These are phyloP conservation scores for Mucor mucedo DNA, from an alignment of 371 early-diverging fungal genomes.

Conservation along the genomic window DNA sequence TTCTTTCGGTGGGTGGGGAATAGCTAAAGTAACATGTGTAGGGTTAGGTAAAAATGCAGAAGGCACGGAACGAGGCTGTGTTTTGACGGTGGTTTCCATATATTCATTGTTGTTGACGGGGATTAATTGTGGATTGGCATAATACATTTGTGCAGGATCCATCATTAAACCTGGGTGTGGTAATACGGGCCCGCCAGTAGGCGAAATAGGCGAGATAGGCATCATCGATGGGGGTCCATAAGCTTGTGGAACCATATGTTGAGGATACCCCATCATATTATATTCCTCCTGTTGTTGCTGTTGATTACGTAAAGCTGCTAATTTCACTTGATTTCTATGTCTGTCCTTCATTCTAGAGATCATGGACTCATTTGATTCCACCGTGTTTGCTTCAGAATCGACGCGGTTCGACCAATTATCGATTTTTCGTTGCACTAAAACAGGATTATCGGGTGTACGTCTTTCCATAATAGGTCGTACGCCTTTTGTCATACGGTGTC, in stretches of 20 bases:
- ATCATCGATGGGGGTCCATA: conserved; percentile 20
- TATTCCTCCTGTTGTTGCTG: conserved; percentile 27
- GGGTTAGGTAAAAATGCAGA: conserved; percentile 16
- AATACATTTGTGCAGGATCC: conserved; percentile 27
- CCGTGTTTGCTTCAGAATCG: conserved; percentile 37
- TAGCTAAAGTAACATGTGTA: conserved; percentile 4
- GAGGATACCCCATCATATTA: conserved; percentile 8
- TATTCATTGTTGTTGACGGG: neutral
- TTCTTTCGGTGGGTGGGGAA: conserved; percentile 8
- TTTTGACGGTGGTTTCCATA: neutral
- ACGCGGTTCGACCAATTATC: conserved; percentile 45
- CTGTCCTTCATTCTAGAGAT: conserved; percentile 52
- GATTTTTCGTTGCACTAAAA: conserved; percentile 43
- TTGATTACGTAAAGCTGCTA: conserved; percentile 46
- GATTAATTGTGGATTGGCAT: conserved; percentile 6
- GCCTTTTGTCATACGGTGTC: conserved; percentile 33
- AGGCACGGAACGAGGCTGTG: conserved; percentile 8
- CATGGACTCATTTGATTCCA: conserved; percentile 41
- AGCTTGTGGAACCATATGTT: conserved; percentile 29
- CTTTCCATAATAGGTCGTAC: conserved; percentile 49
- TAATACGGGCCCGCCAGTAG: conserved; percentile 21
- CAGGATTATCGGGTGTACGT: conserved; percentile 40
- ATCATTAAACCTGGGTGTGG: conserved; percentile 34
- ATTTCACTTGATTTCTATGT: conserved; percentile 44
- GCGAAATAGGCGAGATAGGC: neutral